Evolutionary conservation across 148 eudicot genomes (phyloP), one percentile per base, ranked within the genome.

Genomic region (Linanthus parryae): DNA sequence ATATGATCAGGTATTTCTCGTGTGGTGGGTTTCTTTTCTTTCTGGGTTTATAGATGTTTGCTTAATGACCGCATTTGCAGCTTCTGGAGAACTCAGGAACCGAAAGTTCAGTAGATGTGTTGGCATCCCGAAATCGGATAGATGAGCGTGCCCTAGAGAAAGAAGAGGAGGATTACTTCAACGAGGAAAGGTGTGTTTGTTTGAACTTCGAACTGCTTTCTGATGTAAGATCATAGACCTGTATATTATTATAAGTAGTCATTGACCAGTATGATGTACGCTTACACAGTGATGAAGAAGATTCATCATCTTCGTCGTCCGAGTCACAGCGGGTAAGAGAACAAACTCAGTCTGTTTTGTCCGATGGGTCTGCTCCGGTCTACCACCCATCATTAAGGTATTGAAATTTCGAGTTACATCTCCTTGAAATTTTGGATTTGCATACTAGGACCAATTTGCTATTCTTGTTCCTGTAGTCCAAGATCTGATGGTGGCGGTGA

Each of bases 151-250:
- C 83, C 54, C 67, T 85, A 66, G 97, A 89, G 71, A 85, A 82
- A 68, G 97, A 89, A 65, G 97, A 85, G 74, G 95, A 89, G 62
- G 95, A 85, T 15, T 89, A 89, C 61, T 89, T 85, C 62, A 89
- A 89, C 8, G 97, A 85, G 69, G 87, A 80, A 26, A 89, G 97
- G 97, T 85, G 46, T 43, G 33, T 25, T 18, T 27, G 30, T 48
- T n/a, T n/a, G n/a, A n/a, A n/a, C n/a, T n/a, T n/a, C n/a, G n/a
- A n/a, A 15, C 14, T 48, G 4, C 38, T 43, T 22, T 20, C 0
- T 16, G n/a, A n/a, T n/a, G n/a, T n/a, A n/a, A n/a, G n/a, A n/a
- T n/a, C 8, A 13, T 48, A 37, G 1, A 5, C 27, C 3, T 15
- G 0, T 3, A 13, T 7, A 12, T 22, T 42, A 42, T 44, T 15